Percentiles rank a stretch among this genome's conserved stretches.
Evolutionary conservation across 371 early-diverging fungal genomes (phyloP).

Genomic region (Haplosporangium sp.): DNA sequence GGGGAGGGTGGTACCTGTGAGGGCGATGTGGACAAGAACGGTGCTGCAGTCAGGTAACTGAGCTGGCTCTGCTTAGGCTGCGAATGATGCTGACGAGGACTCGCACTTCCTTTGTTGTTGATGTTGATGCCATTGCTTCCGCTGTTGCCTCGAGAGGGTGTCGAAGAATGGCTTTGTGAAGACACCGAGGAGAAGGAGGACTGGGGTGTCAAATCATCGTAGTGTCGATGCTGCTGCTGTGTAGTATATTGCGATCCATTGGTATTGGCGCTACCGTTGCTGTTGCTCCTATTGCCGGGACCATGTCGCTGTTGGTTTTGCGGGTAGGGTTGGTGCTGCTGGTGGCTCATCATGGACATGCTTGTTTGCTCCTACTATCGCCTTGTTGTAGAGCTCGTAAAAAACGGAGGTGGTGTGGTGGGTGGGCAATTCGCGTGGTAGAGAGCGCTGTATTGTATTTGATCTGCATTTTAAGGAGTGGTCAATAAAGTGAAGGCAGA

Average conservation of each 20-base stretch:
- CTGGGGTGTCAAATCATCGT: slow-evolving; percentile 47
- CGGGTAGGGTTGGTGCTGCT: slow-evolving; percentile 15
- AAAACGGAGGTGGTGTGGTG: too few relatives aligned
- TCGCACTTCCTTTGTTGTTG: slow-evolving; percentile 1
- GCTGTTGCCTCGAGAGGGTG: slow-evolving; percentile 36
- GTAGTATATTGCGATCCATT: background rate
- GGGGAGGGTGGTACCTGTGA: slow-evolving; percentile 22
- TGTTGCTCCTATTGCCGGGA: slow-evolving; percentile 1
- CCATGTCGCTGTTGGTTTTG: slow-evolving; percentile 32
- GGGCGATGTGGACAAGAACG: slow-evolving; percentile 21
- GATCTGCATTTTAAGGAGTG: too few relatives aligned
- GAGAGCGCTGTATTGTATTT: too few relatives aligned
- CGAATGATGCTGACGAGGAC: slow-evolving; percentile 1
- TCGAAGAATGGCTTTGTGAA: slow-evolving; percentile 24
- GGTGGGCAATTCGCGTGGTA: too few relatives aligned
- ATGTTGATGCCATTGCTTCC: slow-evolving; percentile 21
- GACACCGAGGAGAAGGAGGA: slow-evolving; percentile 41
- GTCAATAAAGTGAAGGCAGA: too few relatives aligned
- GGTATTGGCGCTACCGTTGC: slow-evolving; percentile 4
- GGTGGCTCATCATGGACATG: slow-evolving; percentile 5
- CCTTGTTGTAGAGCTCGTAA: background rate
- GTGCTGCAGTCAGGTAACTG: slow-evolving; percentile 21
- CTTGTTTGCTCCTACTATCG: background rate
- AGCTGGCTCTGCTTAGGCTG: slow-evolving; percentile 36
- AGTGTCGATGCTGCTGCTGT: slow-evolving; percentile 22